These are phyloP conservation scores for Aspergillus clavatus DNA, from an alignment of 2,329 filamentous ascomycete genomes.

Conservation along the genomic window DNA sequence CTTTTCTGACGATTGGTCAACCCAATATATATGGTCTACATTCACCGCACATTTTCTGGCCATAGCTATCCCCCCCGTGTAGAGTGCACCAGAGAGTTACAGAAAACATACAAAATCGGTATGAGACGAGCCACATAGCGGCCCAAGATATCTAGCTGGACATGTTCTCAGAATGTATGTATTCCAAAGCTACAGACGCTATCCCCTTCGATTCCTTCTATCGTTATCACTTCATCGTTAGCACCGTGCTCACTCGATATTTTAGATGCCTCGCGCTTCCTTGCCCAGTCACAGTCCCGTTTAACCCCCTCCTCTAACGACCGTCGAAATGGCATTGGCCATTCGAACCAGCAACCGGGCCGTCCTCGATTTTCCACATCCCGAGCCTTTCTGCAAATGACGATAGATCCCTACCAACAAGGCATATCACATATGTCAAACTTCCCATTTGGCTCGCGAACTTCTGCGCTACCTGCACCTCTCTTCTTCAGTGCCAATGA, in stretches of 20 bases:
- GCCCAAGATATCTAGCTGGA: constrained; percentile 19
- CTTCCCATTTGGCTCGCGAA: constrained; percentile 75
- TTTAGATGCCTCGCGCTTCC: constrained; percentile 84
- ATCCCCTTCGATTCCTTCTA: background rate
- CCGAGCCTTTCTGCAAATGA: constrained; percentile 47
- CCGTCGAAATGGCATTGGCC: constrained; percentile 46
- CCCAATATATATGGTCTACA: background rate
- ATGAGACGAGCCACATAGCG: background rate
- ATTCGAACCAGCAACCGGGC: constrained; percentile 43
- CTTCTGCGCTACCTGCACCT: constrained; percentile 73
- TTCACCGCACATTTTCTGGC: constrained; percentile 2
- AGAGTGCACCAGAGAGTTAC: background rate
- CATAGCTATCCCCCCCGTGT: background rate
- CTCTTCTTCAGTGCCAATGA: constrained; percentile 91
- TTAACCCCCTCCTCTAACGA: constrained; percentile 66
- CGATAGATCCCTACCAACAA: constrained; percentile 74
- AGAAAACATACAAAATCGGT: constrained; percentile 5
- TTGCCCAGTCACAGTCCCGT: constrained; percentile 92
- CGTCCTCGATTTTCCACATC: constrained; percentile 47
- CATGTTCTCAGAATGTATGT: constrained; percentile 89
- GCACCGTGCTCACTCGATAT: background rate
- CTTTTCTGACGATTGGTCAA: background rate
- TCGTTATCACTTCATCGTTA: background rate
- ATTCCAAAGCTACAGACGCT: background rate
- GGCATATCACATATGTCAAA: constrained; percentile 65